A percentile compares a stretch with the other conserved stretches of the same genome.
Evolutionary conservation across 2,329 filamentous ascomycete genomes (phyloP).

Genomic region (Diaporthe ilicicola): DNA sequence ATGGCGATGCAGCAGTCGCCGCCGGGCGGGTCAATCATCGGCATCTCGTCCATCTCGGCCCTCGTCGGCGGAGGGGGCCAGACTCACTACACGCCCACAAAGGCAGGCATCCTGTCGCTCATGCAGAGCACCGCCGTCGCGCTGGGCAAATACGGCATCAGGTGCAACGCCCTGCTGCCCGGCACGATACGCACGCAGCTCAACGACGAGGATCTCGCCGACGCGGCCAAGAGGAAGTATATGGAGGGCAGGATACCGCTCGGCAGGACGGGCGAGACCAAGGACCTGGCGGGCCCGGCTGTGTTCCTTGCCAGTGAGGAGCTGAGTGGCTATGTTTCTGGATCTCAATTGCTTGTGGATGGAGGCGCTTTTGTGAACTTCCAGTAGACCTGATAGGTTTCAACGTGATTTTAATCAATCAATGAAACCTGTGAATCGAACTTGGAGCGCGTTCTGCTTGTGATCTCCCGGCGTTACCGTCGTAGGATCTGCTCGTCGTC

Average conservation of each 20-base stretch:
- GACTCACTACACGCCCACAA: slow-evolving; percentile 89
- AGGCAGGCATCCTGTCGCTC: slow-evolving; percentile 80
- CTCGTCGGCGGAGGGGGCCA: slow-evolving; percentile 82
- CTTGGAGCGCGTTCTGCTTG: not conserved
- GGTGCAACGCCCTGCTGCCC: slow-evolving; percentile 85
- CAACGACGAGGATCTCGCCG: slow-evolving; percentile 82
- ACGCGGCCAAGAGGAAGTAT: slow-evolving; percentile 75
- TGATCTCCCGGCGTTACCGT: too few relatives aligned
- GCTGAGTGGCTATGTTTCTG: slow-evolving; percentile 82
- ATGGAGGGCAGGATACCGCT: slow-evolving; percentile 86
- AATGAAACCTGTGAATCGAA: too few relatives aligned
- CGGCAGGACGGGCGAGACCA: slow-evolving; percentile 74
- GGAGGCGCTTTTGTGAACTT: slow-evolving; percentile 91
- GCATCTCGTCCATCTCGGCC: slow-evolving; percentile 76
- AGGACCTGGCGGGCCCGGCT: slow-evolving; percentile 83
- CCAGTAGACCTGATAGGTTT: slow-evolving; percentile 58
- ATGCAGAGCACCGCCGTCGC: slow-evolving; percentile 88
- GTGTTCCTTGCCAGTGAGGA: slow-evolving; percentile 84
- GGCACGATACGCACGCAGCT: slow-evolving; percentile 86
- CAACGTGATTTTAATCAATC: not conserved
- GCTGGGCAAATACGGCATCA: slow-evolving; percentile 76
- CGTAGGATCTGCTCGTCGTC: too few relatives aligned
- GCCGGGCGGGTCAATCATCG: slow-evolving; percentile 81
- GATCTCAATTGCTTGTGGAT: slow-evolving; percentile 85
- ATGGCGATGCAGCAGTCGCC: slow-evolving; percentile 73